phyloP scores from a whole-genome alignment of 257 asterid genomes.

The Ballota nigra region DNA sequence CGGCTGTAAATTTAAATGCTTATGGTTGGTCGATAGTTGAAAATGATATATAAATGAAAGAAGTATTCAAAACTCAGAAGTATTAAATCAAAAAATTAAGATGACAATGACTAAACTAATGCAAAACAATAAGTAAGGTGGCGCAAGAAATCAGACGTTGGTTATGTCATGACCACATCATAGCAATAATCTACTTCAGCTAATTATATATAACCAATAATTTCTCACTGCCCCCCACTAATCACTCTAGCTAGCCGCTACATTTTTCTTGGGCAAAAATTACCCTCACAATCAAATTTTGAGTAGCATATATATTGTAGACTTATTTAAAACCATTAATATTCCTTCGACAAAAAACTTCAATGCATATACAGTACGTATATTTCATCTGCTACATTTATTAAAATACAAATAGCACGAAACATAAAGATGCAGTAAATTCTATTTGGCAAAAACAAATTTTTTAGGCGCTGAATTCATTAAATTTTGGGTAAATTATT shows the following conservation, averaged over 20 bases:
- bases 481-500: background rate
- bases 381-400: background rate
- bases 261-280: background rate
- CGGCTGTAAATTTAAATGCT: constrained; percentile 1
- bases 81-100: constrained; percentile 15
- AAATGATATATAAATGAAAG: constrained; percentile 1
- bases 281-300: background rate
- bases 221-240: background rate
- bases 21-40: constrained; percentile 25
- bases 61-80: background rate
- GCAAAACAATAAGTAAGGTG: constrained; percentile 23
- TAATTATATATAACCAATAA: constrained; percentile 23
- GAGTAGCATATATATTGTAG: background rate
- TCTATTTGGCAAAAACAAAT: too few relatives aligned
- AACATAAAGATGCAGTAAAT: too few relatives aligned
- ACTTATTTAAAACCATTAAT: background rate
- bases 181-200: constrained; percentile 20
- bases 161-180: constrained; percentile 24
- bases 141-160: constrained; percentile 28
- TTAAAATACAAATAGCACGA: background rate
- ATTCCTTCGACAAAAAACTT: background rate
- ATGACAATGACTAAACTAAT: constrained; percentile 22
- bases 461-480: too few relatives aligned
- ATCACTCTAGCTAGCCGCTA: background rate
- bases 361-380: background rate